Evolutionary conservation across 1,284 basidiomycete species (phyloP).

Genomic region (Puccinia coronata): DNA sequence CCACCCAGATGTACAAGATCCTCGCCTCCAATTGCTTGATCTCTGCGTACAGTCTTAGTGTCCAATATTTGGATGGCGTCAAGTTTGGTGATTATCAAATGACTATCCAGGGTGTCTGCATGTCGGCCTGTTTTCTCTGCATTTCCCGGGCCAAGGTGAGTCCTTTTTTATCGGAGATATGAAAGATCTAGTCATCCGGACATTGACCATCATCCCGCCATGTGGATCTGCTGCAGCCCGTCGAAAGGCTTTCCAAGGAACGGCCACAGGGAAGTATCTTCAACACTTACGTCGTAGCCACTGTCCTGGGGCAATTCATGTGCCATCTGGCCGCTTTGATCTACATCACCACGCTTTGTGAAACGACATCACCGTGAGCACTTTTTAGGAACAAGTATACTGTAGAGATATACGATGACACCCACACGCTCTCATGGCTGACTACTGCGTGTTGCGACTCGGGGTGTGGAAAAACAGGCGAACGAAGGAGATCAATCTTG

Average conservation of each 20-base stretch:
- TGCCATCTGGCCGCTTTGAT: slow-evolving; percentile 83
- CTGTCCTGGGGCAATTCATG: slow-evolving; percentile 85
- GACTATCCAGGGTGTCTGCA: slow-evolving; percentile 68
- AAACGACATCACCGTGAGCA: slow-evolving; percentile 73
- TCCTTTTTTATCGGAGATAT: slow-evolving; percentile 45
- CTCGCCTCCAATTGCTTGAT: slow-evolving; percentile 92
- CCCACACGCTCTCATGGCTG: neutral
- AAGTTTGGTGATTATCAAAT: slow-evolving; percentile 87
- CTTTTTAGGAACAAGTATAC: neutral
- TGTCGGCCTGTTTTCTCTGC: slow-evolving; percentile 95
- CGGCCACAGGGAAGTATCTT: slow-evolving; percentile 91
- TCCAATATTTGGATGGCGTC: slow-evolving; percentile 94
- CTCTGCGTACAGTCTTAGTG: slow-evolving; percentile 89
- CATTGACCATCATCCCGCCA: neutral
- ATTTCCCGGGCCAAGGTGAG: slow-evolving; percentile 91
- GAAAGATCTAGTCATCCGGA: neutral
- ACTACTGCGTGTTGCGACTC: neutral
- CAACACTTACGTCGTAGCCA: slow-evolving; percentile 87
- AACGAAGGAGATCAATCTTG: slow-evolving; percentile 72
- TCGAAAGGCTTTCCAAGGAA: slow-evolving; percentile 86
- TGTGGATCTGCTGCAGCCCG: slow-evolving; percentile 66
- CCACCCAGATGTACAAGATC: slow-evolving; percentile 99
- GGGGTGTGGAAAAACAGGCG: slow-evolving; percentile 62
- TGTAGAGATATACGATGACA: neutral
- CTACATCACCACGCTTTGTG: slow-evolving; percentile 83